Percentiles rank a stretch among this genome's conserved stretches.
These are phyloP conservation scores for Kluyveromyces sp. DNA, from an alignment of 1,139 yeast species.

Conservation along the genomic window DNA sequence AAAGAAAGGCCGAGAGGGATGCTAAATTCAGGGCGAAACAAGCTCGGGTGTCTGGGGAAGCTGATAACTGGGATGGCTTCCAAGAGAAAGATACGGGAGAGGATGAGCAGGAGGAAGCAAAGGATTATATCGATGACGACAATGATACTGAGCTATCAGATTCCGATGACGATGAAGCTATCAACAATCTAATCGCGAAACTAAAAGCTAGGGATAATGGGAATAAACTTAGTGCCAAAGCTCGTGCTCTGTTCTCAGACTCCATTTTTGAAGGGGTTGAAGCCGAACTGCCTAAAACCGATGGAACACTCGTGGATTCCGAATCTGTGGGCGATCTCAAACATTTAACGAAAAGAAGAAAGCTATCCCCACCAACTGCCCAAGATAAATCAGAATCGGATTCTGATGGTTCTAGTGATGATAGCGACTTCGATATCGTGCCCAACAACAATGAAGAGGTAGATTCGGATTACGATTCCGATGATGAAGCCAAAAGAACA, in stretches of 20 bases:
- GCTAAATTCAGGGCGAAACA: constrained; percentile 74
- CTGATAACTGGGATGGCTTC: constrained; percentile 87
- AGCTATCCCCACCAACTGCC: constrained; percentile 6
- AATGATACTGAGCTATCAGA: constrained; percentile 39
- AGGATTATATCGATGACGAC: constrained; percentile 35
- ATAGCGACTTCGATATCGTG: constrained; percentile 48
- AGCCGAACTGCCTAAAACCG: constrained; percentile 34
- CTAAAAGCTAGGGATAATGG: constrained; percentile 41
- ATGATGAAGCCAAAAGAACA: constrained; percentile 39
- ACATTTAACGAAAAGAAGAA: constrained; percentile 14
- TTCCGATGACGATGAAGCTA: constrained; percentile 71
- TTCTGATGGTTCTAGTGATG: constrained; percentile 20
- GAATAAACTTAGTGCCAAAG: constrained; percentile 59
- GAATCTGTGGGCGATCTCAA: constrained; percentile 22
- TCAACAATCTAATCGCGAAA: constrained; percentile 53
- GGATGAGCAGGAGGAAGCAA: constrained; percentile 34
- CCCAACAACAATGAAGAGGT: constrained; percentile 37
- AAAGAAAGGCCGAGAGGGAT: constrained; percentile 68
- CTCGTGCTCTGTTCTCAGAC: constrained; percentile 72
- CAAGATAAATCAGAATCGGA: constrained; percentile 15
- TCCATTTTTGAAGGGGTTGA: constrained; percentile 63
- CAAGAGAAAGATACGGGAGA: constrained; percentile 39
- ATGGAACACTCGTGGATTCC: constrained; percentile 10
- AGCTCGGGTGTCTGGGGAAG: constrained; percentile 74
- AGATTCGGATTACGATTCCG: constrained; percentile 42